Percentiles rank a stretch among this genome's conserved stretches.
phyloP scores from a whole-genome alignment of 2,329 filamentous ascomycete species.

The Nothophoma quercina region DNA sequence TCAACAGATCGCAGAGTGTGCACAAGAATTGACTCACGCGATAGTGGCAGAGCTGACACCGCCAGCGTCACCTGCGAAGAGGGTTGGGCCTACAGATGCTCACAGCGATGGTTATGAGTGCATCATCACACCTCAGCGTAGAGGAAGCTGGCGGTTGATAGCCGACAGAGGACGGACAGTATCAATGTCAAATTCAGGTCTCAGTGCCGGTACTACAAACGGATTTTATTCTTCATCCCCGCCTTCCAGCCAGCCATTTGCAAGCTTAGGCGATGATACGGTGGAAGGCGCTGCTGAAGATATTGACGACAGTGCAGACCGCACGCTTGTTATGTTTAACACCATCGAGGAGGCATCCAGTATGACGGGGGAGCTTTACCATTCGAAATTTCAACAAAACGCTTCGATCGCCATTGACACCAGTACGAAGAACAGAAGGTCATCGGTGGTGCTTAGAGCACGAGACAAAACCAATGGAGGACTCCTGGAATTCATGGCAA shows the following conservation, averaged over 20 bases:
- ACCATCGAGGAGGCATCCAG: not conserved
- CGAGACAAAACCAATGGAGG: conserved; percentile 25
- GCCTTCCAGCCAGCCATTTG: not conserved
- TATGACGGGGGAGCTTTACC: not conserved
- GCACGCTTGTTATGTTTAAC: not conserved
- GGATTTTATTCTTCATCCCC: not conserved
- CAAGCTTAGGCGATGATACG: not conserved
- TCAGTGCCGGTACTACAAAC: not conserved
- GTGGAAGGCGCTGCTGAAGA: not conserved
- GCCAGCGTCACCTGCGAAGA: not conserved
- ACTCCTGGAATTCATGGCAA: conserved; percentile 30
- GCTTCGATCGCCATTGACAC: not conserved
- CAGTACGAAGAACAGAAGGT: not conserved
- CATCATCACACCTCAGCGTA: not conserved
- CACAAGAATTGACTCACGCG: not conserved
- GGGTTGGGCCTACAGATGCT: not conserved
- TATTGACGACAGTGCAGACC: not conserved
- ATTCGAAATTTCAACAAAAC: not conserved
- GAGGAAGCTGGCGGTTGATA: not conserved
- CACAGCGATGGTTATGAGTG: too few relatives aligned
- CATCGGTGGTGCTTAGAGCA: conserved; percentile 3
- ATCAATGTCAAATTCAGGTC: too few relatives aligned
- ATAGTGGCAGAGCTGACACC: not conserved
- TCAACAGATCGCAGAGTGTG: not conserved
- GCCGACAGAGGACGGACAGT: not conserved